Percentiles rank a stretch among this genome's conserved stretches.
Evolutionary conservation across 192 early-diverging fungal genomes (phyloP).

Genomic region (Backusella circina): DNA sequence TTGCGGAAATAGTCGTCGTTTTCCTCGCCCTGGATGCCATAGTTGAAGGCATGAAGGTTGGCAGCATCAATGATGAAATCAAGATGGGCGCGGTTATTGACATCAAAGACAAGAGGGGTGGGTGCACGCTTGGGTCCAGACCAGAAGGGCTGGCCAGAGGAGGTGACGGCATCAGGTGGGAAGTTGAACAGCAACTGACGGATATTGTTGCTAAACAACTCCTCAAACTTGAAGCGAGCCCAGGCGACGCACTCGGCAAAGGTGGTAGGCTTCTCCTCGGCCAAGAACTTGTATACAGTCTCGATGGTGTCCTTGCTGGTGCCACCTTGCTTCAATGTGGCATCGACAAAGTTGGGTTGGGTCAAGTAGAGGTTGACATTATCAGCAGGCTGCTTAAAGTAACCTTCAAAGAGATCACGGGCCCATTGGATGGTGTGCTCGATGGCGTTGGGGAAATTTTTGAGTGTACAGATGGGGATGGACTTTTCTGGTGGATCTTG

Average conservation of each 20-base stretch:
- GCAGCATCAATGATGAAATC: conserved; percentile 91
- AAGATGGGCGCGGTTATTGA: conserved; percentile 67
- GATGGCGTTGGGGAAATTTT: conserved; percentile 88
- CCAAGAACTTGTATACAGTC: conserved; percentile 69
- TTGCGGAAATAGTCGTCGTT: conserved; percentile 70
- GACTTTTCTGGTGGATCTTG: conserved; percentile 97
- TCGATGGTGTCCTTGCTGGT: conserved; percentile 79
- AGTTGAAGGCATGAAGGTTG: conserved; percentile 95
- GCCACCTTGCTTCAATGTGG: conserved; percentile 70
- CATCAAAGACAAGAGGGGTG: conserved; percentile 75
- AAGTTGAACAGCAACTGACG: conserved; percentile 97
- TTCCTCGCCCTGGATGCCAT: conserved; percentile 80
- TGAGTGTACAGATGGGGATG: conserved; percentile 85
- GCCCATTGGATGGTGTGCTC: conserved; percentile 94
- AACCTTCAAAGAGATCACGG: conserved; percentile 93
- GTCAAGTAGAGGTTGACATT: conserved; percentile 93
- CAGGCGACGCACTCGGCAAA: conserved; percentile 93
- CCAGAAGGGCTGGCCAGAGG: conserved; percentile 92
- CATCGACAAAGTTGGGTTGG: conserved; percentile 79
- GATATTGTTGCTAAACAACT: conserved; percentile 89
- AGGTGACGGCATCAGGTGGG: conserved; percentile 88
- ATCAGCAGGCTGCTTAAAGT: conserved; percentile 89
- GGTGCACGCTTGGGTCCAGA: conserved; percentile 96
- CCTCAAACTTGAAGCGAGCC: conserved; percentile 93
- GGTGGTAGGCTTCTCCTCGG: conserved; percentile 73